Evolutionary conservation across 768 basidiomycete genomes (phyloP).

Genomic region (Gloeostereum incarnatum): DNA sequence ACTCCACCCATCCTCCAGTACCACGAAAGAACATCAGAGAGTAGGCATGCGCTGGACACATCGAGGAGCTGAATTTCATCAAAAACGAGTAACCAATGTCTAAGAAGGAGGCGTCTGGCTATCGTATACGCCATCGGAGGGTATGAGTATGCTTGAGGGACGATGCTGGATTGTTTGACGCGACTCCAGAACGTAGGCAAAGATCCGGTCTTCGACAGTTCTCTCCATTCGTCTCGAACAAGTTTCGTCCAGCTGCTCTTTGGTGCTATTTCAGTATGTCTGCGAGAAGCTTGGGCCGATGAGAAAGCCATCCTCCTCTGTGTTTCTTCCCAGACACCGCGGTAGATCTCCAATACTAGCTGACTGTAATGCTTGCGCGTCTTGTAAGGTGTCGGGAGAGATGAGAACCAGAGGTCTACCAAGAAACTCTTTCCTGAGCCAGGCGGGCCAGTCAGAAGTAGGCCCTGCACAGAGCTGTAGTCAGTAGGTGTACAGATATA

Average conservation of each 20-base stretch:
- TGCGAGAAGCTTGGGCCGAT: neutral
- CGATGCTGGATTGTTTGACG: too few relatives aligned
- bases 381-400: conserved; percentile 43
- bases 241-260: too few relatives aligned
- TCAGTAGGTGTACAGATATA: neutral
- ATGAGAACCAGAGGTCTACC: conserved; percentile 46
- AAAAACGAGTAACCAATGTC: conserved; percentile 43
- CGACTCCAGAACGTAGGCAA: too few relatives aligned
- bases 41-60: conserved; percentile 43
- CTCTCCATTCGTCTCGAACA: conserved; percentile 17
- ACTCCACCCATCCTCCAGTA: conserved; percentile 58
- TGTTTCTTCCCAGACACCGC: conserved; percentile 43
- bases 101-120: conserved; percentile 33
- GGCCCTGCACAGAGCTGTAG: conserved; percentile 22
- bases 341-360: conserved; percentile 46
- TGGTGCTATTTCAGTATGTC: neutral
- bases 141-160: conserved; percentile 20
- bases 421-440: conserved; percentile 47
- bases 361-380: conserved; percentile 48
- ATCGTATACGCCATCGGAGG: conserved; percentile 34
- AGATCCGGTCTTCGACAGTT: conserved; percentile 20
- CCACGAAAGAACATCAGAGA: conserved; percentile 46
- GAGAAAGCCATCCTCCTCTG: conserved; percentile 22
- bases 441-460: conserved; percentile 41
- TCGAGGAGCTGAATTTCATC: conserved; percentile 56